Conservation (phyloP, 2,329 filamentous ascomycete genomes). For the Alternaria triticina region DNA sequence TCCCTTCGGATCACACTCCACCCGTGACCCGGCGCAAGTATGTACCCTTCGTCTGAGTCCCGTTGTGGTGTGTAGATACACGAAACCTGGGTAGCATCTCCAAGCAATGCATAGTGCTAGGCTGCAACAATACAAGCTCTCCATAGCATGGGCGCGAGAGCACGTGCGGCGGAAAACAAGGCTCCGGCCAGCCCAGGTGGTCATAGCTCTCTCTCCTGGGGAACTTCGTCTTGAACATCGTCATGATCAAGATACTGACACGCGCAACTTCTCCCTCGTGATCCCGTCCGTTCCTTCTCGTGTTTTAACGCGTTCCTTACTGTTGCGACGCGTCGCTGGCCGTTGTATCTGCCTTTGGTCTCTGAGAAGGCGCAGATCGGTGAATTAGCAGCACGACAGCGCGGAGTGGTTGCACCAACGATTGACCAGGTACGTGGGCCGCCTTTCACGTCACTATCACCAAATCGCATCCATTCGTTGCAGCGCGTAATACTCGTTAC, state of each 20-base stretch:
- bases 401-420: constrained; percentile 14
- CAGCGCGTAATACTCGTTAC: not conserved
- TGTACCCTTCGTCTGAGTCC: not conserved
- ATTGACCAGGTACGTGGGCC: constrained; percentile 22
- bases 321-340: not conserved
- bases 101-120: not conserved
- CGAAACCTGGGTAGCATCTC: not conserved
- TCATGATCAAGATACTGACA: constrained; percentile 12
- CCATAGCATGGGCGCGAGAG: not conserved
- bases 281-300: constrained; percentile 1
- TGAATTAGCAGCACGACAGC: constrained; percentile 9
- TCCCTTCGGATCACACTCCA: not conserved
- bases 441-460: constrained; percentile 1
- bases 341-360: not conserved
- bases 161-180: constrained; percentile 17
- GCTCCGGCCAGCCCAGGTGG: constrained; percentile 12
- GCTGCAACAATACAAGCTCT: not conserved
- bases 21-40: not conserved
- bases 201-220: constrained; percentile 22
- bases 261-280: constrained; percentile 2
- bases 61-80: not conserved
- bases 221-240: constrained; percentile 17
- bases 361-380: constrained; percentile 4
- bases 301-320: not conserved
- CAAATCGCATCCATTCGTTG: not conserved